Percentiles rank a stretch among this genome's conserved stretches.
Evolutionary conservation across 345 rosid genomes (phyloP).

Genomic region (Cardamine occulta): DNA sequence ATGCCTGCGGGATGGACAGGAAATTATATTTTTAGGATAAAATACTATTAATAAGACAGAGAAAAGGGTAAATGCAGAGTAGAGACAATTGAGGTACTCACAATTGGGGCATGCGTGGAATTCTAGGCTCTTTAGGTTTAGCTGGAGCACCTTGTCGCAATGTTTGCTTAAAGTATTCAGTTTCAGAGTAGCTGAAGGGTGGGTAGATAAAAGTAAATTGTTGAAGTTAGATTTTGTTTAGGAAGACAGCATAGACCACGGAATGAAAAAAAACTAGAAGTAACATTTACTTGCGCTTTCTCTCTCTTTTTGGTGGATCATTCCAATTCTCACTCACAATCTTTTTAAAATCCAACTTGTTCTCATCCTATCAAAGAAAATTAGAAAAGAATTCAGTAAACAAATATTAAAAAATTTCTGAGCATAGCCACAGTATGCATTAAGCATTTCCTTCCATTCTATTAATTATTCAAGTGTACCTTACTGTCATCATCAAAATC

Average conservation of each 20-base stretch:
- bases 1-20: slow-evolving; percentile 60
- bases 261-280: not conserved
- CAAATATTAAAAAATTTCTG: not conserved
- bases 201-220: slow-evolving; percentile 37
- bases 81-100: slow-evolving; percentile 46
- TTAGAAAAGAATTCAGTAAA: slow-evolving; percentile 12
- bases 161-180: slow-evolving; percentile 96
- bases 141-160: slow-evolving; percentile 93
- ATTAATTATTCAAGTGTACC: slow-evolving; percentile 43
- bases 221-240: slow-evolving; percentile 20
- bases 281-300: slow-evolving; percentile 81
- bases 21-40: slow-evolving; percentile 10
- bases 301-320: slow-evolving; percentile 92
- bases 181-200: slow-evolving; percentile 90
- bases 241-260: slow-evolving; percentile 5
- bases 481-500: slow-evolving; percentile 90
- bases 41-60: slow-evolving; percentile 4
- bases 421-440: not conserved
- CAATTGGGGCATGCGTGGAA: slow-evolving; percentile 99
- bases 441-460: not conserved
- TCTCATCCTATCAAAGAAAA: slow-evolving; percentile 66
- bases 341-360: slow-evolving; percentile 83
- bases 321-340: slow-evolving; percentile 90
- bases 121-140: slow-evolving; percentile 95
- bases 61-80: slow-evolving; percentile 15